Percentiles rank a stretch among this genome's conserved stretches.
Evolutionary conservation across 2,329 filamentous ascomycete genomes (phyloP).

Genomic region (Colletotrichum caudatum): DNA sequence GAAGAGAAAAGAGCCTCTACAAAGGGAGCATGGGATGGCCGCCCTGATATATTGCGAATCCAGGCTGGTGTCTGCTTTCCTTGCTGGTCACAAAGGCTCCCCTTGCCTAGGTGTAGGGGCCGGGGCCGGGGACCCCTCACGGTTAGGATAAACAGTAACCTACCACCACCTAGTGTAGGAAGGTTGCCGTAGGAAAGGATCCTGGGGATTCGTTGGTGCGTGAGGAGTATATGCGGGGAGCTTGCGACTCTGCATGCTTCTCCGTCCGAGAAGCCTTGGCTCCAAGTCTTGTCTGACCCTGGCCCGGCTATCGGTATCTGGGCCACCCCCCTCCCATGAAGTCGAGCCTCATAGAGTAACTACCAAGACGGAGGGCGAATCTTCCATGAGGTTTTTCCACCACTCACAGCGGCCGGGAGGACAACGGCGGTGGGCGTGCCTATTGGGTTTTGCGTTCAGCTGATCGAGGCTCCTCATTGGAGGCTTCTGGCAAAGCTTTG

Average conservation of each 20-base stretch:
- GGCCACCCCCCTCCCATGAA: slow-evolving; percentile 18
- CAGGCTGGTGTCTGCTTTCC: slow-evolving; percentile 25
- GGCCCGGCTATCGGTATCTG: slow-evolving; percentile 27
- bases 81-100: slow-evolving; percentile 18
- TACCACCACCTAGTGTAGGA: slow-evolving; percentile 14
- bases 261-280: slow-evolving; percentile 24
- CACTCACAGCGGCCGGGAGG: slow-evolving; percentile 36
- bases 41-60: slow-evolving; percentile 36
- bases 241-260: slow-evolving; percentile 18
- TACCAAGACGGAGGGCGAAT: slow-evolving; percentile 43
- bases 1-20: neutral
- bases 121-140: slow-evolving; percentile 36
- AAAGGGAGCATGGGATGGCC: slow-evolving; percentile 14
- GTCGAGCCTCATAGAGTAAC: slow-evolving; percentile 41
- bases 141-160: slow-evolving; percentile 13
- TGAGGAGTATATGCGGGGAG: slow-evolving; percentile 15
- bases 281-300: slow-evolving; percentile 20
- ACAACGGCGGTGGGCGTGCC: slow-evolving; percentile 21
- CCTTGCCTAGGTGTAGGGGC: slow-evolving; percentile 26
- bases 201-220: neutral
- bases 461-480: slow-evolving; percentile 31
- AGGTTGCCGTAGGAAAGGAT: slow-evolving; percentile 12
- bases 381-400: slow-evolving; percentile 43
- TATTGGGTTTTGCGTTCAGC: slow-evolving; percentile 33
- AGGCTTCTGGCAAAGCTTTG: slow-evolving; percentile 29